Base-by-base conservation (phyloP, 768 basidiomycete genomes). In the Suillus variegatus region DNA sequence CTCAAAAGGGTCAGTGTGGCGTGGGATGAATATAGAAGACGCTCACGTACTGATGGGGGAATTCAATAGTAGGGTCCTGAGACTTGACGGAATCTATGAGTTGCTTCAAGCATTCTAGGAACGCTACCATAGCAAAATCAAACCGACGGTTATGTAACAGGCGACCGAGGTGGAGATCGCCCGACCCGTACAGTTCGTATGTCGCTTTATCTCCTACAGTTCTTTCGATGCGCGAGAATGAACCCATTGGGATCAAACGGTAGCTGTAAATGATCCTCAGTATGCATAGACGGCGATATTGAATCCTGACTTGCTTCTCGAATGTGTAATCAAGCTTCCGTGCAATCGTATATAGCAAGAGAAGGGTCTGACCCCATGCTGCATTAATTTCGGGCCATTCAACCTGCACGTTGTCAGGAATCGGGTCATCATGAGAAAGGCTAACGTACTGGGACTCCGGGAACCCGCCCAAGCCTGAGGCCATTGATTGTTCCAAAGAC, bases 341-440 rank as follows among this genome's bases (percentile, higher is more conserved):
- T 13, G 94, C 94, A 58, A 99, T 87, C 8, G 94, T 94, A 72
- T 97, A 93, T 43, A 98, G 79, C 64, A 99, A 82, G 20, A 99
- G 83, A n/a, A 97, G 81, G 0, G 96, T 94, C 74, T 97, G 91
- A 2, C 97, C 97, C 95, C 97, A 97, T 20, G 97, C 97, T 13
- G 97, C 97, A 73, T 99, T 99, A 75, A 99, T 95, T 78, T 99
- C 97, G 3, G 94, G 87, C 96, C 96, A 99, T 74, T 99, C 97
- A 38, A 99, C 96, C 88, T 94, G 67, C 10, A 65, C 44, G 51
- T 16, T 38, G 68, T 69, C 63, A 70, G 60, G 65, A 65, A 62
- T 73, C 65, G 46, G 32, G 56, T 28, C 18, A 64, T 13, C 44
- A 41, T 58, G 32, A 36, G 46, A 65, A 64, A 46, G n/a, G 35